phyloP scores from a whole-genome alignment of 106 monocot genomes.

The Platanthera guangdongensis region DNA sequence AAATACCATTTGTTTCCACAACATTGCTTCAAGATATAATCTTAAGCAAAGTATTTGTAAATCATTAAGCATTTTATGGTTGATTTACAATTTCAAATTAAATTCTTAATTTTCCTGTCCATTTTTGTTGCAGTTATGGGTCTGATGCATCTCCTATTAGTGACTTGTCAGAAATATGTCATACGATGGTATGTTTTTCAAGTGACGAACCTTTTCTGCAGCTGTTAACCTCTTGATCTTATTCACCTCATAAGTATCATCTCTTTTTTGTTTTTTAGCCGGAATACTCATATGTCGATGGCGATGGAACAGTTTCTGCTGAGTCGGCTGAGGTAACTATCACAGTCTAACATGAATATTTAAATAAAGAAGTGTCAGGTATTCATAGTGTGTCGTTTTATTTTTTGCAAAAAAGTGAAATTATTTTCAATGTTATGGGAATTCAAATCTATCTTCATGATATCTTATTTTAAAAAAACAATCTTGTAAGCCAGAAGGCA shows the following conservation, averaged over 20 bases:
- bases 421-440: not conserved
- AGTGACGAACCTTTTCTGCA: not conserved
- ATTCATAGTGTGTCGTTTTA: not conserved
- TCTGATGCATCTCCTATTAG: not conserved
- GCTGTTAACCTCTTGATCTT: not conserved
- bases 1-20: not conserved
- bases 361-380: not conserved
- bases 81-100: not conserved
- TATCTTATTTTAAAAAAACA: not conserved
- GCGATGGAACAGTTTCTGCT: constrained; percentile 75
- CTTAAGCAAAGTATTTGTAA: not conserved
- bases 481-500: not conserved
- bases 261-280: not conserved
- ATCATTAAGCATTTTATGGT: constrained; percentile 1
- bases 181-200: constrained; percentile 1
- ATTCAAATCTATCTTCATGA: not conserved
- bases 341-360: not conserved
- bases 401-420: not conserved
- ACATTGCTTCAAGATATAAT: not conserved
- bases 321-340: constrained; percentile 61
- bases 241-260: not conserved
- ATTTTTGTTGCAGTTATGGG: not conserved
- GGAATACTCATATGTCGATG: constrained; percentile 50
- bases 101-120: not conserved
- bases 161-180: constrained; percentile 1